Conservation (phyloP, 176 grass and related monocot species). For the Musa beccarii region DNA sequence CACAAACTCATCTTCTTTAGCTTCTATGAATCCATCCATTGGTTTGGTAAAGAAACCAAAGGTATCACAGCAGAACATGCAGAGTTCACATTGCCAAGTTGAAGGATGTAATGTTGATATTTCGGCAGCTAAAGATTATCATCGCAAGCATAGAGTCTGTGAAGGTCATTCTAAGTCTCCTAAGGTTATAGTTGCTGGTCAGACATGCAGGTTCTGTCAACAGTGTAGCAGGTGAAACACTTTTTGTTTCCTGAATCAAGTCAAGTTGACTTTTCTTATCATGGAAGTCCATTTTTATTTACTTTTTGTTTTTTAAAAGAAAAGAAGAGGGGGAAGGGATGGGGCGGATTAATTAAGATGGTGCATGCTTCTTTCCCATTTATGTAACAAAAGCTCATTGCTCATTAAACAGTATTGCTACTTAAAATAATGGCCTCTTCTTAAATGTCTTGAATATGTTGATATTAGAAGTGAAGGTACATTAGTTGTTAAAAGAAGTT, state of each 20-base stretch:
- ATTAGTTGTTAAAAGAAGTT: too few relatives aligned
- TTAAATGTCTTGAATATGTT: neutral
- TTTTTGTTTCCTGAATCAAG: neutral
- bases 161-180: conserved; percentile 14
- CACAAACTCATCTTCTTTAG: conserved; percentile 5
- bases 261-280: neutral
- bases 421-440: neutral
- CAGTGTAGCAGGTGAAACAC: conserved; percentile 18
- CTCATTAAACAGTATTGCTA: neutral
- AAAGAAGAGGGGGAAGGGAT: neutral
- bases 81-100: conserved; percentile 10
- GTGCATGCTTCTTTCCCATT: too few relatives aligned
- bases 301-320: neutral
- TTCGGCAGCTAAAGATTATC: conserved; percentile 2
- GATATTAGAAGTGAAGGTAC: too few relatives aligned
- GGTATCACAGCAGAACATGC: neutral
- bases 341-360: too few relatives aligned
- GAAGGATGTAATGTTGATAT: conserved; percentile 6
- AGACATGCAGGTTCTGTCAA: conserved; percentile 2
- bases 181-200: conserved; percentile 7
- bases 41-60: neutral
- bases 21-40: neutral
- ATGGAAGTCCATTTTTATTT: neutral
- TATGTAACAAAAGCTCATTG: too few relatives aligned
- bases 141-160: conserved; percentile 13